Evolutionary conservation across 106 monocot genomes (phyloP), one percentile per base, ranked within the genome.

Genomic region (Platanthera guangdongensis): DNA sequence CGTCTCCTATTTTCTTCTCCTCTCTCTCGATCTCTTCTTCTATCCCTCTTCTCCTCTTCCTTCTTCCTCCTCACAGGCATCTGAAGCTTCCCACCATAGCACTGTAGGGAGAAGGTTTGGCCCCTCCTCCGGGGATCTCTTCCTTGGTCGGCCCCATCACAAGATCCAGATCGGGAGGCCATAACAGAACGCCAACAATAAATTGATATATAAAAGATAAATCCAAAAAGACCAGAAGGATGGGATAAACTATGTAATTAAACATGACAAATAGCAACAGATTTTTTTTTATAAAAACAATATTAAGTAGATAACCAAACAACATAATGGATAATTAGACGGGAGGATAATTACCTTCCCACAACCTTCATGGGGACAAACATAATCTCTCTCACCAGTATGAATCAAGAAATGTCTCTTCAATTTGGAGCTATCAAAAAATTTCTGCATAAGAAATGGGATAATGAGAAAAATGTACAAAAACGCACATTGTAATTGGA

Each of bases 371-470:
- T 90, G 75, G 69, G 90, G 86, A 51, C 92, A 95, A 30, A 90
- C 48, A 74, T 83, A 95, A 72, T 83, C 86, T 73, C 78, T 89
- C 76, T 89, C 84, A 55, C 95, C 95, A 52, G 95, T 95, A 75
- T 95, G 95, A 77, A 80, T 88, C 52, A 95, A 90, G 74, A 73
- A 79, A 79, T 95, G 95, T 19, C 95, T 90, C 84, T 90, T 95
- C 67, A 95, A 80, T 81, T 95, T 95, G 59, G 95, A 95, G 80
- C 95, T 89, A 77, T 95, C 95, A 76, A 92, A 75, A 72, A 95
- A 95, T 90, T 95, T 95, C 95, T 95, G 90, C 80, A 81, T 57
- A 51, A 73, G n/a, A 47, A 53, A 47, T 14, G 6, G 11, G n/a
- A 18, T 6, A 60, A 18, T 60, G n/a, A 60, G 60, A 60, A 60